Conservation (phyloP, 2,329 filamentous ascomycete species). For the Neonectria sp. region DNA sequence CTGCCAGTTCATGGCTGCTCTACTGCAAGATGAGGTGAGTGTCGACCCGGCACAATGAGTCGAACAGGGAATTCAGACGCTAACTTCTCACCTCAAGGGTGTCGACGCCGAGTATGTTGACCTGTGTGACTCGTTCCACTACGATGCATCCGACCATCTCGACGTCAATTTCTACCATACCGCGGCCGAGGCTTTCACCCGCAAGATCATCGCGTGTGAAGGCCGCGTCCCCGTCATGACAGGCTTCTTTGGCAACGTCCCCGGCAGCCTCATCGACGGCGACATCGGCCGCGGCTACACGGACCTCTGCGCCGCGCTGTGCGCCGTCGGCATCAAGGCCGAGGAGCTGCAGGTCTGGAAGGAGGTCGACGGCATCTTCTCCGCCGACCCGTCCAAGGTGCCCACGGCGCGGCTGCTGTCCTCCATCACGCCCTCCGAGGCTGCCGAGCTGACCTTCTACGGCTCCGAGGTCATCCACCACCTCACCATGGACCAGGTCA, state of each 20-base stretch:
- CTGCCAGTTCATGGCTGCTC: conserved; percentile 89
- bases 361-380: conserved; percentile 97
- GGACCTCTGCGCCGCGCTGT: conserved; percentile 92
- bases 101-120: conserved; percentile 93
- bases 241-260: conserved; percentile 95
- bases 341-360: conserved; percentile 98
- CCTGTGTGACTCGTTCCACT: conserved; percentile 85
- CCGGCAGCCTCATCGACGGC: conserved; percentile 88
- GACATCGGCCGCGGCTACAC: conserved; percentile 97
- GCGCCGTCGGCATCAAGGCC: conserved; percentile 90
- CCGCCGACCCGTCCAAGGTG: conserved; percentile 87
- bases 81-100: conserved; percentile 63
- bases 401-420: conserved; percentile 92
- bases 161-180: conserved; percentile 79
- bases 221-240: conserved; percentile 84
- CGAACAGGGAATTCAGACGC: conserved; percentile 10
- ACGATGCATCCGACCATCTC: conserved; percentile 71
- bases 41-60: background rate
- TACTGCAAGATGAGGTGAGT: conserved; percentile 80
- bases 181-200: conserved; percentile 72
- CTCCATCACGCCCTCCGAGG: conserved; percentile 93
- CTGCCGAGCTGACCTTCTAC: conserved; percentile 95
- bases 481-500: conserved; percentile 97
- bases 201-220: conserved; percentile 76
- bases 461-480: conserved; percentile 98